Percentiles rank a stretch among this genome's conserved stretches.
These are phyloP conservation scores for Claviceps humidiphila DNA, from an alignment of 2,329 filamentous ascomycete genomes.

Conservation along the genomic window DNA sequence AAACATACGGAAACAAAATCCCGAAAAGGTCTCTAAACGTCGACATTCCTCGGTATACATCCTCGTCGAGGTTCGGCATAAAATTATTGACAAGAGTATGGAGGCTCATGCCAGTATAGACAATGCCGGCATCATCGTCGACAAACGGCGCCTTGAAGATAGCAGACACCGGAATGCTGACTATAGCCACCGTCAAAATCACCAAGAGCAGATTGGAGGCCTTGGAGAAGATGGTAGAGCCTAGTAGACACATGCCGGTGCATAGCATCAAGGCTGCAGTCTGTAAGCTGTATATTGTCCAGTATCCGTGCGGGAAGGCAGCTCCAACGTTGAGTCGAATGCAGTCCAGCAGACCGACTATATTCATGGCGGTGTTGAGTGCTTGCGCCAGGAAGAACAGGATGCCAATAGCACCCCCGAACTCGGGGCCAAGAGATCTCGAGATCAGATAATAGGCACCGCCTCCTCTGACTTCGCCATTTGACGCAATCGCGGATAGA, in stretches of 20 bases:
- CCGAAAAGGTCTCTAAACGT: slow-evolving; percentile 76
- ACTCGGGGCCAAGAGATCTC: slow-evolving; percentile 72
- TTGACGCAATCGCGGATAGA: slow-evolving; percentile 78
- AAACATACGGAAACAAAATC: slow-evolving; percentile 56
- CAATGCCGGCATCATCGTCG: slow-evolving; percentile 46
- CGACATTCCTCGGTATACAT: slow-evolving; percentile 46
- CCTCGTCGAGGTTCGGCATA: slow-evolving; percentile 52
- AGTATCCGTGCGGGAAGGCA: slow-evolving; percentile 56
- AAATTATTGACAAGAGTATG: slow-evolving; percentile 63
- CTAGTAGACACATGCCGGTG: slow-evolving; percentile 63
- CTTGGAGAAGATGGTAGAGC: slow-evolving; percentile 66
- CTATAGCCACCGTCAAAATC: slow-evolving; percentile 57
- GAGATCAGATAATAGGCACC: slow-evolving; percentile 86
- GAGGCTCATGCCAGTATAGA: slow-evolving; percentile 66
- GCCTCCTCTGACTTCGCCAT: slow-evolving; percentile 76
- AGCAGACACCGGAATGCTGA: slow-evolving; percentile 74
- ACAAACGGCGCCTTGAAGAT: slow-evolving; percentile 54
- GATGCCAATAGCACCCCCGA: slow-evolving; percentile 76
- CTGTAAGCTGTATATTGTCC: slow-evolving; percentile 64
- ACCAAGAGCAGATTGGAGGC: slow-evolving; percentile 66
- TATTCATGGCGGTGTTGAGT: slow-evolving; percentile 76
- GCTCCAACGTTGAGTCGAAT: slow-evolving; percentile 61
- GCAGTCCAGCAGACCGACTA: slow-evolving; percentile 76
- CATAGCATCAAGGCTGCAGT: slow-evolving; percentile 59
- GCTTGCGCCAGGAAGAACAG: slow-evolving; percentile 86